Evolutionary conservation across 1,139 yeast genomes (phyloP).

Genomic region (Sugiyamaella novakii): DNA sequence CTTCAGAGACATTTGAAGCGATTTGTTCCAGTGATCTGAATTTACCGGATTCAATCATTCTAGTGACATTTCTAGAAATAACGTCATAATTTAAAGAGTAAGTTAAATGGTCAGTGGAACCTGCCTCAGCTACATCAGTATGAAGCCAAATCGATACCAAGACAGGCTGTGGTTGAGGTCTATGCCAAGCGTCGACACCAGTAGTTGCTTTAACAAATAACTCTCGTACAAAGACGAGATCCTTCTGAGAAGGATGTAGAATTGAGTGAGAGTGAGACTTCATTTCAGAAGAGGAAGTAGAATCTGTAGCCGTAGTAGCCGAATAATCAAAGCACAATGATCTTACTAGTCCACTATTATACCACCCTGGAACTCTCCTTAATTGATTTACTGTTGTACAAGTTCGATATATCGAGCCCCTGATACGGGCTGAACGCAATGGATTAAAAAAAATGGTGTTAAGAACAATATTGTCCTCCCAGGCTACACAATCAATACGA

Average conservation of each 20-base stretch:
- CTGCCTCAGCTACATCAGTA: slow-evolving; percentile 72
- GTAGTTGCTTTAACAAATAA: slow-evolving; percentile 64
- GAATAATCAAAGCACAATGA: too few species aligned
- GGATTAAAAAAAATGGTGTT: slow-evolving; percentile 2
- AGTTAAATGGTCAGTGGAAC: slow-evolving; percentile 72
- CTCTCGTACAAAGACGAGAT: slow-evolving; percentile 59
- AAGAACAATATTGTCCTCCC: not conserved
- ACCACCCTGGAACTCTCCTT: too few species aligned
- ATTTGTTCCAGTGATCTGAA: slow-evolving; percentile 57
- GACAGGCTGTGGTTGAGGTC: slow-evolving; percentile 71
- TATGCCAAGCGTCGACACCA: slow-evolving; percentile 77
- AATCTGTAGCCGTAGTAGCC: too few species aligned
- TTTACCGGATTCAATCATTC: slow-evolving; percentile 52
- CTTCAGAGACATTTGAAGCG: slow-evolving; percentile 55
- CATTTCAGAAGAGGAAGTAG: slow-evolving; percentile 1
- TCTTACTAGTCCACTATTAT: too few species aligned
- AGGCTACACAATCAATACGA: not conserved
- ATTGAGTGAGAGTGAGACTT: too few species aligned
- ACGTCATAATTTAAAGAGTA: slow-evolving; percentile 88
- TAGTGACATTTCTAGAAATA: slow-evolving; percentile 62
- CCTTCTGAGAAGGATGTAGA: slow-evolving; percentile 38
- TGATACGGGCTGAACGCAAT: not conserved
- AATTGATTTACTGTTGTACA: too few species aligned
- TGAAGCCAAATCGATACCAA: slow-evolving; percentile 58
- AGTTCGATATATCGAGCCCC: slow-evolving; percentile 6